Conservation (phyloP, 768 basidiomycete species). For the Trametes cubensis region DNA sequence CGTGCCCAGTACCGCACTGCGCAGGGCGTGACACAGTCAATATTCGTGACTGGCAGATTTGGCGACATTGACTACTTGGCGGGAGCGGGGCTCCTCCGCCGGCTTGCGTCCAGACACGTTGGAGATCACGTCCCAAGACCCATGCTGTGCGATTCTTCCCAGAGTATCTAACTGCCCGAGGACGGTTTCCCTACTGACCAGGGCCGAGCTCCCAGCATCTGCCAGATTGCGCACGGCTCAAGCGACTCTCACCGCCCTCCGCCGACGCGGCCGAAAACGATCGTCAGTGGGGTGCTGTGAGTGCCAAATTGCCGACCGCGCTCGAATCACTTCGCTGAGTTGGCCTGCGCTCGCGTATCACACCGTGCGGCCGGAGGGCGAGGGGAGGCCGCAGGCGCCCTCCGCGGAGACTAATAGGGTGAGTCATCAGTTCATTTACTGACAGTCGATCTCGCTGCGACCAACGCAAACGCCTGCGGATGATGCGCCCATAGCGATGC, state of each 20-base stretch:
- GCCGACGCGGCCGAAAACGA: constrained; percentile 1
- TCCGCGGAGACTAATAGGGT: constrained; percentile 1
- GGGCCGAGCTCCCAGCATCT: not conserved
- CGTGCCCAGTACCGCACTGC: no score
- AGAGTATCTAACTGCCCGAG: no score
- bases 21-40: no score
- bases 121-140: no score
- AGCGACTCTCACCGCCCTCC: not conserved
- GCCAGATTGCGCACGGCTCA: not conserved
- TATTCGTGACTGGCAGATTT: no score
- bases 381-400: not conserved
- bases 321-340: constrained; percentile 9
- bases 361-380: not conserved
- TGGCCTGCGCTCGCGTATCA: constrained; percentile 9
- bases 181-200: no score
- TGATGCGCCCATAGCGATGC: constrained; percentile 22
- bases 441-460: constrained; percentile 18
- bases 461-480: constrained; percentile 12
- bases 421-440: constrained; percentile 9
- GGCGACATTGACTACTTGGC: no score
- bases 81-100: no score
- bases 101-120: no score
- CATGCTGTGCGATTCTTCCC: no score
- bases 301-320: not conserved
- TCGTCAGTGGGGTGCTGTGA: not conserved